Conservation (phyloP, 2,329 filamentous ascomycete genomes). For the Fusarium begoniae region DNA sequence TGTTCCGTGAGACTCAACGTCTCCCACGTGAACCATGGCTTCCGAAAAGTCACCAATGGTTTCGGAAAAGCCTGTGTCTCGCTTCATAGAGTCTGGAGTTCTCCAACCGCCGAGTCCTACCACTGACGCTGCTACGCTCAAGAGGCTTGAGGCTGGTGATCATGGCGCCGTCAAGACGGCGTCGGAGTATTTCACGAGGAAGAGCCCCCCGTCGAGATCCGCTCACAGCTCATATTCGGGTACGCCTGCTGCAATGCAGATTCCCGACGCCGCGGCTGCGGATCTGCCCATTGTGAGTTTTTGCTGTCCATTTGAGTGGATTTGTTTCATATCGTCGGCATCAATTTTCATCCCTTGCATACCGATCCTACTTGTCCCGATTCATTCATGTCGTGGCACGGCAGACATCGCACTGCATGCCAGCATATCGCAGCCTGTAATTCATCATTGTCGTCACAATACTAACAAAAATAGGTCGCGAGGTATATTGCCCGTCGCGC, state of each 20-base stretch:
- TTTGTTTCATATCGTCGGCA: neutral
- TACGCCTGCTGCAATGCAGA: conserved; percentile 34
- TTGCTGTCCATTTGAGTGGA: neutral
- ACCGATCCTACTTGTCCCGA: neutral
- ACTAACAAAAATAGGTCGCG: conserved; percentile 31
- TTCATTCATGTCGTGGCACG: neutral
- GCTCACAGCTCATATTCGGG: conserved; percentile 35
- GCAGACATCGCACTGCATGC: neutral
- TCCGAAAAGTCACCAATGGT: neutral
- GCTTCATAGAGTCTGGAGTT: conserved; percentile 34
- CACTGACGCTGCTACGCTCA: conserved; percentile 24
- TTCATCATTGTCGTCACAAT: neutral
- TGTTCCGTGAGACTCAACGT: neutral
- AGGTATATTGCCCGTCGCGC: conserved; percentile 42
- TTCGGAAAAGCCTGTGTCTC: conserved; percentile 35
- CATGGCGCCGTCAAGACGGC: neutral
- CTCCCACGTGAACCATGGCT: conserved; percentile 12
- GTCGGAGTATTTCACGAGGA: conserved; percentile 8
- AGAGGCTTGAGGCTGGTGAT: conserved; percentile 32
- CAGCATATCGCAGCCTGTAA: neutral
- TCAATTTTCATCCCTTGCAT: neutral
- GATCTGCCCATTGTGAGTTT: conserved; percentile 34
- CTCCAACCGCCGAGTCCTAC: conserved; percentile 30
- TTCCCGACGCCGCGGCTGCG: conserved; percentile 20
- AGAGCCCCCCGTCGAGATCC: conserved; percentile 25